Evolutionary conservation across 2,329 filamentous ascomycete species (phyloP).

Genomic region (Hymenoscyphus scutula): DNA sequence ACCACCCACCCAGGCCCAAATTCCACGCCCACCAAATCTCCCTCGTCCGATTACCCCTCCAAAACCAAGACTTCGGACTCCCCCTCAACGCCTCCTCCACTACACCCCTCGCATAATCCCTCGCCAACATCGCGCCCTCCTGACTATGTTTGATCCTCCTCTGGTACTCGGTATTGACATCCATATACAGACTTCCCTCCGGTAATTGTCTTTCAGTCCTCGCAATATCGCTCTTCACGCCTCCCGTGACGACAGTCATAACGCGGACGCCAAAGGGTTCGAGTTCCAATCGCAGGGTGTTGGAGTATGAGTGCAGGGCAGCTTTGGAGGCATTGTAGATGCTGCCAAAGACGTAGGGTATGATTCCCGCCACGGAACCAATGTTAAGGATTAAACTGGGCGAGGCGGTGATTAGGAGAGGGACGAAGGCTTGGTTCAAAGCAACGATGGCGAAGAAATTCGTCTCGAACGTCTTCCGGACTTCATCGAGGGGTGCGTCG

Average conservation of each 20-base stretch:
- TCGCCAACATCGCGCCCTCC: constrained; percentile 26
- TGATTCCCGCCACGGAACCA: constrained; percentile 53
- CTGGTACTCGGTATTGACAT: constrained; percentile 23
- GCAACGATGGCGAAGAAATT: constrained; percentile 44
- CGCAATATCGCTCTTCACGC: constrained; percentile 27
- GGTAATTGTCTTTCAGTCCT: constrained; percentile 19
- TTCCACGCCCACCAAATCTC: constrained; percentile 25
- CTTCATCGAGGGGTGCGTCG: constrained; percentile 36
- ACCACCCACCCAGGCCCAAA: constrained; percentile 25
- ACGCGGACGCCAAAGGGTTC: constrained; percentile 31
- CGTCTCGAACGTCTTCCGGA: constrained; percentile 36
- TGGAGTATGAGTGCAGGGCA: constrained; percentile 44
- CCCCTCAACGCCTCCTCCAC: constrained; percentile 28
- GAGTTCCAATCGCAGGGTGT: constrained; percentile 32
- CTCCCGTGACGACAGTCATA: constrained; percentile 30
- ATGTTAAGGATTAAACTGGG: constrained; percentile 31
- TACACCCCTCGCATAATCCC: constrained; percentile 29
- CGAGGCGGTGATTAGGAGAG: constrained; percentile 34
- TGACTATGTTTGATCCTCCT: constrained; percentile 29
- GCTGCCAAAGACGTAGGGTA: constrained; percentile 77
- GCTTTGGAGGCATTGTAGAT: constrained; percentile 95
- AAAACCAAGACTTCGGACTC: constrained; percentile 25
- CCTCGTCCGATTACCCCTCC: constrained; percentile 27
- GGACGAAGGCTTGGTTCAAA: constrained; percentile 43
- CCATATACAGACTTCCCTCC: constrained; percentile 25